These are phyloP conservation scores for Cryptococcus hybrid DNA, from an alignment of 1,284 basidiomycete genomes.

Conservation along the genomic window DNA sequence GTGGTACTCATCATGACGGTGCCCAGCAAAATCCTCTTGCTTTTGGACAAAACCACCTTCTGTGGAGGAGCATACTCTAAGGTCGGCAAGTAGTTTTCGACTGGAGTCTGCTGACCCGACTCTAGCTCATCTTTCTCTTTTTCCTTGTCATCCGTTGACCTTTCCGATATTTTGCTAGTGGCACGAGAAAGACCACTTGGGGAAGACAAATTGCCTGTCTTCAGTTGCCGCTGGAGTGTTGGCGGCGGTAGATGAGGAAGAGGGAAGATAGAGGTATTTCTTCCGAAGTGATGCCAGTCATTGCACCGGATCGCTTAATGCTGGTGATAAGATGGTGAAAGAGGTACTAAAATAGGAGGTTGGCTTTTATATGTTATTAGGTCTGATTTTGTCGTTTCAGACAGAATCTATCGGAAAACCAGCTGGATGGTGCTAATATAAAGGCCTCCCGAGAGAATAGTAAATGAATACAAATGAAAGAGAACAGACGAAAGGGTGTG, in stretches of 20 bases:
- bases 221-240: slow-evolving; percentile 7
- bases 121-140: slow-evolving; percentile 1
- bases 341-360: too few species aligned
- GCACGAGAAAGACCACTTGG: slow-evolving; percentile 4
- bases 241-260: not conserved
- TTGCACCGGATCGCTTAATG: too few species aligned
- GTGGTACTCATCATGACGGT: slow-evolving; percentile 24
- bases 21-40: slow-evolving; percentile 17
- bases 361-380: too few species aligned
- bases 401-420: too few species aligned
- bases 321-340: too few species aligned
- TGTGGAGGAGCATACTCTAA: slow-evolving; percentile 4
- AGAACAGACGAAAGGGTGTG: too few species aligned
- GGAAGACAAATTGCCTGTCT: slow-evolving; percentile 7
- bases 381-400: too few species aligned
- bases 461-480: too few species aligned
- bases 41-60: slow-evolving; percentile 1
- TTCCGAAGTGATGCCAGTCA: too few species aligned
- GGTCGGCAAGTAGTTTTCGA: slow-evolving; percentile 1
- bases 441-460: too few species aligned
- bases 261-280: slow-evolving; percentile 2
- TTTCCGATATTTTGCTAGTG: slow-evolving; percentile 7
- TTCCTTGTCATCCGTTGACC: not conserved
- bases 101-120: slow-evolving; percentile 4
- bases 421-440: too few species aligned